phyloP scores from a whole-genome alignment of 2,329 filamentous ascomycete species.

The Thielaviopsis populi region DNA sequence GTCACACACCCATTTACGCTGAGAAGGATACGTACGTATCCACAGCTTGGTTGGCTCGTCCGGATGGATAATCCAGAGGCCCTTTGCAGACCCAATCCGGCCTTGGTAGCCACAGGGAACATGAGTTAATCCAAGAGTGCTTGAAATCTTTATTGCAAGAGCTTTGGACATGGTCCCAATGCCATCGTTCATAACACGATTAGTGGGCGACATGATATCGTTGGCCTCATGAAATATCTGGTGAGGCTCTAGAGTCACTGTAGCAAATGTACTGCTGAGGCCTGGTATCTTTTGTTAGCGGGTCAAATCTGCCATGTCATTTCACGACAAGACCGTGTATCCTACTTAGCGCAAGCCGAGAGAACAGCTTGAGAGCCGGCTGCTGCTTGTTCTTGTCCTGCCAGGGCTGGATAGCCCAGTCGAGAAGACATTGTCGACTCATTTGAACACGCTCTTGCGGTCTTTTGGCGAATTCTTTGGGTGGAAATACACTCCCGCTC shows the following conservation, averaged over 20 bases:
- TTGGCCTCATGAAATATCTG: conserved; percentile 30
- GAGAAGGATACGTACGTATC: conserved; percentile 53
- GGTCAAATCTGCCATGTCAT: background rate
- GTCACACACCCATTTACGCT: conserved; percentile 50
- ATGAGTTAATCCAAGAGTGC: conserved; percentile 34
- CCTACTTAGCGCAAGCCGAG: conserved; percentile 39
- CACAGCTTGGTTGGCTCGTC: conserved; percentile 36
- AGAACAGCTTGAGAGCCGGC: conserved; percentile 41
- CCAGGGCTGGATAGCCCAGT: conserved; percentile 36
- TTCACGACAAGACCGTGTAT: conserved; percentile 9
- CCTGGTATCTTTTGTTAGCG: conserved; percentile 24
- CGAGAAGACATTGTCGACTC: conserved; percentile 29
- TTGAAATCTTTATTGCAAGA: conserved; percentile 39
- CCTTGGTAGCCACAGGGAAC: conserved; percentile 52
- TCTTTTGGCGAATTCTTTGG: conserved; percentile 20
- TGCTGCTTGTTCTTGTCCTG: conserved; percentile 30
- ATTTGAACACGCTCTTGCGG: conserved; percentile 24
- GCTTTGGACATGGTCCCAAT: conserved; percentile 49
- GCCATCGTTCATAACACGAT: conserved; percentile 49
- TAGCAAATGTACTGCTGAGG: conserved; percentile 36
- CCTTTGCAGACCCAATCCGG: conserved; percentile 58
- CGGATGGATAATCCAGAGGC: conserved; percentile 53
- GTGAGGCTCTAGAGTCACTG: conserved; percentile 29
- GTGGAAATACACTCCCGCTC: conserved; percentile 18
- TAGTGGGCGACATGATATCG: conserved; percentile 29